Base-by-base conservation (phyloP, 768 basidiomycete genomes). In the Kwoniella shandongensis region DNA sequence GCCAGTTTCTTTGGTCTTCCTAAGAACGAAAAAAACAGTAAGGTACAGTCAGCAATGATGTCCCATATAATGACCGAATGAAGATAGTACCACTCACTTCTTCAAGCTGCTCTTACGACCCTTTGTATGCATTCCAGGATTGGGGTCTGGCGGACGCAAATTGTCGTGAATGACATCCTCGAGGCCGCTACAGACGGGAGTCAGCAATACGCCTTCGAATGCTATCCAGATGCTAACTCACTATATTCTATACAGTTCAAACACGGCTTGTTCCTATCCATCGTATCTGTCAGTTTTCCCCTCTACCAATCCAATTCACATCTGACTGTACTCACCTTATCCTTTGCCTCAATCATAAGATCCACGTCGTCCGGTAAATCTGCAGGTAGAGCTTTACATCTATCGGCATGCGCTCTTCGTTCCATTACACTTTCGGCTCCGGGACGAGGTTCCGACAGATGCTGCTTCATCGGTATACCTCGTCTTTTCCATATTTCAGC, bases 251-350 rank as follows among this genome's bases (percentile, higher is more conserved):
- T 89, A 85, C 42, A 94, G 69, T 60, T 93, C 85, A 54, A 96
- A 81, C 4, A 96, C 91, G 1, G 91, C 92, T 72, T 93, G 92
- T 73, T 94, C 92, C 78, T 92, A 89, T 75, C 44, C 89, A 89
- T 80, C 77, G 65, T 30, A 69, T 66, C 69, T 70, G 69, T 27
- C 72, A 48, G 23, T 68, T 59, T 52, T 52, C 32, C 2, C 44
- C 44, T 10, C 51, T 15, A 20, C 18, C 18, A 18, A 12, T 15
- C 38, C 30, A 36, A n/a, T 51, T 36, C 32, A n/a, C n/a, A n/a
- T n/a, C n/a, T n/a, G n/a, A n/a, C n/a, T n/a, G n/a, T 20, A 60
- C 59, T 18, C 26, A 68, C 67, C 54, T 73, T 71, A 67, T 77
- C 78, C 26, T 77, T 76, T 30, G 78, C 76, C 32, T 93, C 91